Evolutionary conservation across 176 grass and related monocot species (phyloP).

Genomic region (Carex cristatella): DNA sequence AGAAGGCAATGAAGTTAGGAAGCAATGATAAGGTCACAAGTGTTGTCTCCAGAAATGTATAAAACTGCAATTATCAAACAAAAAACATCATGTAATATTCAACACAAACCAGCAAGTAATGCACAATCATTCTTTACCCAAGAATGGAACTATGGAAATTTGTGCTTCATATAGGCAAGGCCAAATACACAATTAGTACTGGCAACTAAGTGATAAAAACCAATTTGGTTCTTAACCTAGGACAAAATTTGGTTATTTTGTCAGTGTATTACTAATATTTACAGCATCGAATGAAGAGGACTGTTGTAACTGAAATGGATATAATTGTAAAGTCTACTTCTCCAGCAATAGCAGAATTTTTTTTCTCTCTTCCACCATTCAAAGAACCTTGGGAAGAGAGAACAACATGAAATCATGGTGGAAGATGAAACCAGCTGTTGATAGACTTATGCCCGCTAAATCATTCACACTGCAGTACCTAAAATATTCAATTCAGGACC

Average conservation of each 20-base stretch:
- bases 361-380: background rate
- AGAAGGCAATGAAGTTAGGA: conserved; percentile 92
- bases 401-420: background rate
- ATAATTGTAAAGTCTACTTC: background rate
- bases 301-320: background rate
- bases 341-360: background rate
- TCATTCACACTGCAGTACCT: background rate
- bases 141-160: background rate
- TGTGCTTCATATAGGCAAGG: background rate
- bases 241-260: background rate
- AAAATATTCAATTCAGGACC: background rate
- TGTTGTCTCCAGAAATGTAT: conserved; percentile 88
- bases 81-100: background rate
- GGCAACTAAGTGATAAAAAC: background rate
- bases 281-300: background rate
- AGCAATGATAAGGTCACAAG: conserved; percentile 81
- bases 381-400: background rate
- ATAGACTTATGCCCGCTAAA: background rate
- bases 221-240: background rate
- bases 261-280: background rate
- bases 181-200: background rate
- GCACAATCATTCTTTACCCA: background rate
- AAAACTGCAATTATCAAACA: conserved; percentile 55
- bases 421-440: background rate
- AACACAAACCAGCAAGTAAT: background rate